Percentiles rank a stretch among this genome's conserved stretches.
These are phyloP conservation scores for Cladosporium cucumerinum DNA, from an alignment of 2,329 filamentous ascomycete genomes.

Conservation along the genomic window DNA sequence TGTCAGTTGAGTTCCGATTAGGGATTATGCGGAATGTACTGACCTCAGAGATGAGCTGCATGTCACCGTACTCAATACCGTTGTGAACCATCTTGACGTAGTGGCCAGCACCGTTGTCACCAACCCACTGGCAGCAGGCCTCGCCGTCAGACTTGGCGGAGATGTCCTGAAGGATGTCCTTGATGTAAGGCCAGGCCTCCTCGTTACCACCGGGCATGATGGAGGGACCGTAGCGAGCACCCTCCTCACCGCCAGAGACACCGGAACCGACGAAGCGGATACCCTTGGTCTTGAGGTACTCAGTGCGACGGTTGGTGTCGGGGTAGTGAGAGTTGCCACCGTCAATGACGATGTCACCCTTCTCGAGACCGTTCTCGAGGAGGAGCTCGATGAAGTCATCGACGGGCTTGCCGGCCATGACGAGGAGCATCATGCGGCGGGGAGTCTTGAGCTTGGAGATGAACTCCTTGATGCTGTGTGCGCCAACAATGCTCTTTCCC, in stretches of 20 bases:
- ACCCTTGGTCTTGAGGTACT: conserved; percentile 81
- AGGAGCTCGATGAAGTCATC: conserved; percentile 98
- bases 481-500: conserved; percentile 91
- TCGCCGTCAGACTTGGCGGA: conserved; percentile 96
- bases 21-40: conserved; percentile 27
- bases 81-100: conserved; percentile 99
- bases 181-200: conserved; percentile 96
- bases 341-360: conserved; percentile 98
- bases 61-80: conserved; percentile 99
- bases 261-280: conserved; percentile 94
- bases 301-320: conserved; percentile 94
- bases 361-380: conserved; percentile 66
- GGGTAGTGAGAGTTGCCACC: conserved; percentile 99
- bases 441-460: conserved; percentile 95
- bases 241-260: conserved; percentile 99
- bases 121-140: conserved; percentile 99
- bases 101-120: conserved; percentile 98
- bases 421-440: conserved; percentile 95
- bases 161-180: conserved; percentile 98
- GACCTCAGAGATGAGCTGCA: conserved; percentile 99
- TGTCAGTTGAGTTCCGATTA: conserved; percentile 18
- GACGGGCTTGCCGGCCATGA: conserved; percentile 96
- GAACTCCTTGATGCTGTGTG: conserved; percentile 91
- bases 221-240: conserved; percentile 93
- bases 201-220: conserved; percentile 99